These are phyloP conservation scores for Petunia secreta DNA, from an alignment of 257 asterid species.

Conservation along the genomic window DNA sequence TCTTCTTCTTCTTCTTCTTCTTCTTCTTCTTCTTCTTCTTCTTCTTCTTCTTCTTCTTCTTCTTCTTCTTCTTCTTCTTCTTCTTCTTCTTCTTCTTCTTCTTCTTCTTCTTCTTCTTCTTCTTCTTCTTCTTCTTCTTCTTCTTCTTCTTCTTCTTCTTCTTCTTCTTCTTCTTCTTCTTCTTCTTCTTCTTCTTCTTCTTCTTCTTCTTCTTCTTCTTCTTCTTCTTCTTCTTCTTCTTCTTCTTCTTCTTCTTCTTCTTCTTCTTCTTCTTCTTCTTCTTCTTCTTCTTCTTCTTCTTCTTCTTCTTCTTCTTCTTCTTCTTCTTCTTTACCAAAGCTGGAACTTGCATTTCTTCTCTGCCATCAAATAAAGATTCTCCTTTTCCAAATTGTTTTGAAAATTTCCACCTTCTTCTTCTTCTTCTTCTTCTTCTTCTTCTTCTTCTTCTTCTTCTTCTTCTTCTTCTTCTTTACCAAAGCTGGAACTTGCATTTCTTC, in stretches of 20 bases:
- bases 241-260: not conserved
- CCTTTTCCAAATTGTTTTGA: no score
- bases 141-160: not conserved
- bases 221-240: not conserved
- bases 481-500: no score
- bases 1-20: not conserved
- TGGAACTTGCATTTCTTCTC: no score
- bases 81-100: not conserved
- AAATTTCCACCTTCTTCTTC: not conserved
- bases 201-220: not conserved
- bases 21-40: not conserved
- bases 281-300: not conserved
- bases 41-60: not conserved
- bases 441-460: not conserved
- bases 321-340: not conserved
- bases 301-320: not conserved
- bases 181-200: not conserved
- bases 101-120: not conserved
- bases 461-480: not conserved
- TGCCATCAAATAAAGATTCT: no score
- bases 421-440: not conserved
- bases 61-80: not conserved
- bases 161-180: not conserved
- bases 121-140: not conserved
- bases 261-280: not conserved